phyloP scores from a whole-genome alignment of 331 rosid species.

The Cucumis variabilis region DNA sequence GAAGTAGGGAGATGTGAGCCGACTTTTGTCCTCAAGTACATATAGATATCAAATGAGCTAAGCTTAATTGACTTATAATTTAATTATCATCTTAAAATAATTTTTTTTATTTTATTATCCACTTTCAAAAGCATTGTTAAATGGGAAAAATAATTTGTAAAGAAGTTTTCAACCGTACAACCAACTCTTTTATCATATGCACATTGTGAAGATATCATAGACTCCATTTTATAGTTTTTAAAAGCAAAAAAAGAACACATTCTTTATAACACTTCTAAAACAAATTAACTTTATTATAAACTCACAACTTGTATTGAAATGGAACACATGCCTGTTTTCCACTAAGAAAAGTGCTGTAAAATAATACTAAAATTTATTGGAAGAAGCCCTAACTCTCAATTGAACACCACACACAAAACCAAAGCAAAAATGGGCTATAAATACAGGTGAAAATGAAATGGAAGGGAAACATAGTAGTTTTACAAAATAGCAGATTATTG shows the following conservation, averaged over 20 bases:
- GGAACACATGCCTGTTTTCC: conserved; percentile 15
- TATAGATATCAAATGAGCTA: too few relatives aligned
- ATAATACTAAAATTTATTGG: background rate
- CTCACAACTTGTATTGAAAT: background rate
- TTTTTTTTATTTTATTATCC: too few relatives aligned
- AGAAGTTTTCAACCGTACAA: background rate
- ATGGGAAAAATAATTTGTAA: too few relatives aligned
- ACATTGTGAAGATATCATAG: background rate
- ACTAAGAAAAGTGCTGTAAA: background rate
- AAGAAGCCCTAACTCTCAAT: background rate
- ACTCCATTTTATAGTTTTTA: background rate
- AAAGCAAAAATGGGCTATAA: background rate
- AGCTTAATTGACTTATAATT: too few relatives aligned
- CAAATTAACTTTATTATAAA: background rate
- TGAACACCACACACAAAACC: background rate
- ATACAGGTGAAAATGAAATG: background rate
- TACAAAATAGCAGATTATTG: background rate
- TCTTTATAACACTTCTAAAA: background rate
- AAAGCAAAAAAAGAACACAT: background rate
- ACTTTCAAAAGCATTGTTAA: too few relatives aligned
- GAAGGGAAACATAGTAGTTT: background rate
- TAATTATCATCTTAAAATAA: too few relatives aligned
- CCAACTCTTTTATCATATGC: background rate
- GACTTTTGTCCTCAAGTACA: too few relatives aligned
- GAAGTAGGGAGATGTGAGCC: too few relatives aligned